phyloP scores from a whole-genome alignment of 208 protist species.

The Trypanosoma caninum region DNA sequence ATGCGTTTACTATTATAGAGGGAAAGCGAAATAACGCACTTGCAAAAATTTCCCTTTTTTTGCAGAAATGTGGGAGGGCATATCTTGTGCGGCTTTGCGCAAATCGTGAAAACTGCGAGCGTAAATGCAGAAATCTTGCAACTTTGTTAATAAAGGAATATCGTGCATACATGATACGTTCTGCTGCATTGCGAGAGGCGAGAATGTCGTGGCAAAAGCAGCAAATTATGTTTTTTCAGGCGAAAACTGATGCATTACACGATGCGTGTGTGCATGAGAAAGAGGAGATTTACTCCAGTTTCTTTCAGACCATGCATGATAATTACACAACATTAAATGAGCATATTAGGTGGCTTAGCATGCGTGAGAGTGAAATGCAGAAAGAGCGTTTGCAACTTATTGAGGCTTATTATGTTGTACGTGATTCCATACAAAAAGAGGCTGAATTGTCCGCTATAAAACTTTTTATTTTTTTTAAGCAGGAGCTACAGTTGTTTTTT shows the following conservation, averaged over 20 bases:
- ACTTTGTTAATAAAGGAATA: constrained; percentile 14
- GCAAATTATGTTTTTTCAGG: not conserved
- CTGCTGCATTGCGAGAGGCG: constrained; percentile 15
- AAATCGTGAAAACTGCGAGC: constrained; percentile 14
- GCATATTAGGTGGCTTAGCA: not conserved
- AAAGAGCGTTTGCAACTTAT: constrained; percentile 12
- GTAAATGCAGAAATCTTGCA: constrained; percentile 6
- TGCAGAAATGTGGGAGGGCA: constrained; percentile 20
- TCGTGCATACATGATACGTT: constrained; percentile 20
- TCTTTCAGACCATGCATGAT: not conserved
- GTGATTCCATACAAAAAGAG: constrained; percentile 8
- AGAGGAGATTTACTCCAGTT: not conserved
- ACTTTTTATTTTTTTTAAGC: constrained; percentile 4
- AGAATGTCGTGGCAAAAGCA: constrained; percentile 18
- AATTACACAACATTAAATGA: not conserved
- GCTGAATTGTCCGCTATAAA: not conserved
- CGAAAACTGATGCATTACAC: not conserved
- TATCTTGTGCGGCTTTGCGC: not conserved
- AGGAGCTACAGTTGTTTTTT: constrained; percentile 15
- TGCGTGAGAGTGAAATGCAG: not conserved
- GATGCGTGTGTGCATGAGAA: not conserved
- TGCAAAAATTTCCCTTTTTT: constrained; percentile 7
- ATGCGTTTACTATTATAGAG: constrained; percentile 26
- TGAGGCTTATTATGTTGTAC: not conserved
- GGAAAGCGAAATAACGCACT: constrained; percentile 21